Base-by-base conservation (phyloP, 768 basidiomycete species). In the Tylopilus subfusipes region DNA sequence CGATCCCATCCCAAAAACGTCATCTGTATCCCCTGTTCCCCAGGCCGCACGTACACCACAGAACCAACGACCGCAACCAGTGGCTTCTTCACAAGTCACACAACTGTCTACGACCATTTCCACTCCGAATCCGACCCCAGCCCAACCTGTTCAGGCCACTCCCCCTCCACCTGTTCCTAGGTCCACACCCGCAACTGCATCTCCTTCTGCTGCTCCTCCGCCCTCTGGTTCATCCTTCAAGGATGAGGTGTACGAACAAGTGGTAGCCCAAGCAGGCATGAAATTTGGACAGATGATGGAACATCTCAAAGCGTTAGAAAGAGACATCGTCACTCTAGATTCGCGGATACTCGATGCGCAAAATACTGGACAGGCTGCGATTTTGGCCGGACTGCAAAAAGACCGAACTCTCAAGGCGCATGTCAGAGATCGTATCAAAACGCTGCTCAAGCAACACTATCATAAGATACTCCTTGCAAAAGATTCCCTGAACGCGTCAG, bases 231-330 rank as follows among this genome's bases (percentile, higher is more conserved):
- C 57, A 1, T 4, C 16, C 19, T 6, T 49, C 9, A 57, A 42
- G 9, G 21, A 55, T 10, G 59, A 57, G 4, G 5, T 61, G n/a
- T 44, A 57, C n/a, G 65, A 63, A 3, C 67, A 59, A 30, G 48
- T 52, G 7, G 55, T 60, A 45, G 14, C 30, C 11, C 29, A 52
- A 29, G 40, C 25, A 13, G 60, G 54, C 2, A 1, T 55, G 18
- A 71, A 29, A 42, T 58, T 67, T 40, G 48, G 54, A 42, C 66
- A 66, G 21, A 24, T 68, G 55, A 40, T 67, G 51, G 70, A 67
- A 14, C 63, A 54, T 21, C 48, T 68, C 10, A 60, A 49, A 24
- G 21, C 1, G 5, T 16, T 64, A 3, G 68, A 70, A 0, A 55
- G 9, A 30, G 60, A 65, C 1, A 38, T 68, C 18, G n/a, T 7